Evolutionary conservation across 1,139 yeast genomes (phyloP).

Genomic region (Hyphopichia burtonii): DNA sequence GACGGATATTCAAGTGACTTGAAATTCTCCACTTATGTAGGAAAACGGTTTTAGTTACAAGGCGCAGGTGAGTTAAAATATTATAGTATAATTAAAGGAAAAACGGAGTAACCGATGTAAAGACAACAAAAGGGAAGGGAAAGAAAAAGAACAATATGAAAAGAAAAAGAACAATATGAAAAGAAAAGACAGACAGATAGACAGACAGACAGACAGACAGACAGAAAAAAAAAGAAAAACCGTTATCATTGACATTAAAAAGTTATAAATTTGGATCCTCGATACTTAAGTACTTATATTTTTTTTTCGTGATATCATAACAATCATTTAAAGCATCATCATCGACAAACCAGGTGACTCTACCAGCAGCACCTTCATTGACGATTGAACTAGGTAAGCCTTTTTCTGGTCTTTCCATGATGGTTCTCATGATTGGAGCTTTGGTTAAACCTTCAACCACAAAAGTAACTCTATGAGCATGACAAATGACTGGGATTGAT

Average conservation of each 20-base stretch:
- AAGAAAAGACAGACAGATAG: no score
- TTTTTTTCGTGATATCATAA: constrained; percentile 68
- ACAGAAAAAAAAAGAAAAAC: no score
- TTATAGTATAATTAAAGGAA: no score
- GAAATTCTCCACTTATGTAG: no score
- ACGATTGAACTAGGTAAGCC: constrained; percentile 93
- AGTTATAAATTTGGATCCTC: constrained; percentile 8
- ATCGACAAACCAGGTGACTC: constrained; percentile 97
- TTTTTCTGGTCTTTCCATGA: constrained; percentile 96
- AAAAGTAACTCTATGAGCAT: constrained; percentile 87
- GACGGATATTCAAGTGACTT: no score
- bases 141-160: no score
- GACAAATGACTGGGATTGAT: constrained; percentile 93
- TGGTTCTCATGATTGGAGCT: constrained; percentile 88
- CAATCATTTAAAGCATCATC: constrained; percentile 90
- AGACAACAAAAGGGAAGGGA: no score
- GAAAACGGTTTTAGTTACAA: no score
- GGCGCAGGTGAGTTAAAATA: no score
- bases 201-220: no score
- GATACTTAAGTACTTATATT: constrained; percentile 58
- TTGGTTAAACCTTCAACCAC: constrained; percentile 96
- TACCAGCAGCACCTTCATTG: constrained; percentile 94
- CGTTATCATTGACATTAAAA: not conserved
- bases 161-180: not conserved
- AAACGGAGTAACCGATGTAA: no score